These are phyloP conservation scores for Choanephora cucurbitarum DNA, from an alignment of 371 early-diverging fungal species.

Conservation along the genomic window DNA sequence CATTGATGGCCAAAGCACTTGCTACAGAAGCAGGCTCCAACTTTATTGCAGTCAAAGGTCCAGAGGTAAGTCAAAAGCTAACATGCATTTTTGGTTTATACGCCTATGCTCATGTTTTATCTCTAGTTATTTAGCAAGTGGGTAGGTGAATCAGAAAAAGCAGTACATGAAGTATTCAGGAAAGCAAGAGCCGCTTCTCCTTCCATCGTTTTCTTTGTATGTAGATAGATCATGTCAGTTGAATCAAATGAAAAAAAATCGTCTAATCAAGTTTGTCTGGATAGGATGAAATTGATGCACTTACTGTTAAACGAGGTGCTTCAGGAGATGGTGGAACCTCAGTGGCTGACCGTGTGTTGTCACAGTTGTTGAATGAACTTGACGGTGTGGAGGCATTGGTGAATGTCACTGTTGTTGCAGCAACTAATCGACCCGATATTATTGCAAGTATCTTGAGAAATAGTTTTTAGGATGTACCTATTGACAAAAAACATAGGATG, in stretches of 20 bases:
- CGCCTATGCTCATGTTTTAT: neutral
- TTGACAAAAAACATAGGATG: constrained; percentile 59
- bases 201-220: constrained; percentile 96
- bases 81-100: neutral
- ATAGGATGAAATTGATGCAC: constrained; percentile 97
- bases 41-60: constrained; percentile 97
- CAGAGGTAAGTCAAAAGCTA: constrained; percentile 64
- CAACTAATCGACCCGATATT: constrained; percentile 99
- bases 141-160: constrained; percentile 99
- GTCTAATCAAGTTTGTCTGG: neutral
- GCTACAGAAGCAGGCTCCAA: constrained; percentile 97
- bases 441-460: constrained; percentile 59
- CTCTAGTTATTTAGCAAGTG: constrained; percentile 95
- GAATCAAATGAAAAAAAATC: no score
- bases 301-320: constrained; percentile 82
- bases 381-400: constrained; percentile 96
- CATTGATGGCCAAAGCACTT: constrained; percentile 96
- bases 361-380: constrained; percentile 92
- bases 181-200: constrained; percentile 95
- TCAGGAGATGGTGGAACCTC: constrained; percentile 74
- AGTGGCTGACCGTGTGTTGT: constrained; percentile 91
- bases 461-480: neutral
- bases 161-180: constrained; percentile 92
- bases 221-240: no score
- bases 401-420: constrained; percentile 95